Base-by-base conservation (phyloP, 805 yeast genomes). In the Schwanniomyces pseudopolymorphus region DNA sequence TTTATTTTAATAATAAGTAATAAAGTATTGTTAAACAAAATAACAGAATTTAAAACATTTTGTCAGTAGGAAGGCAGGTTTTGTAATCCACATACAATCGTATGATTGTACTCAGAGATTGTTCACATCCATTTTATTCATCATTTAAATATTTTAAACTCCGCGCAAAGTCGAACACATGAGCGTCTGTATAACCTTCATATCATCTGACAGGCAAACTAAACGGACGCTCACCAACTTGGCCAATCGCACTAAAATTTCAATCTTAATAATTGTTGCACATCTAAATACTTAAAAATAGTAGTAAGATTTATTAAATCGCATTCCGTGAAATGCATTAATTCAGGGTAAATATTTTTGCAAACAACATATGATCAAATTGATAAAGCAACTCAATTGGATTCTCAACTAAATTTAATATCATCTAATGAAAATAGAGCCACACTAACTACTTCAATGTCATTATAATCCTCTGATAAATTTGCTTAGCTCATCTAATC, bases 31-130 rank as follows among this genome's bases (percentile, higher is more conserved):
- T 17, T 10, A 25, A 31, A 38, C 19, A 37, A 48, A 38, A 40
- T 40, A 39, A 43, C 31, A 44, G 51, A 48, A 48, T 48, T 44
- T 38, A 44, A 47, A 57, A 57, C 58, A 53, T 54, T 55, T 55
- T 59, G 42, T 72, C 77, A 72, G 77, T 70, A 72, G 77, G 77
- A 72, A 72, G 77, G 77, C 77, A 70, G 75, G 75, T 59, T 64
- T 67, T 71, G 57, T 72, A 72, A 72, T 72, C 76, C 56, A 70
- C 55, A 73, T 56, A 53, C 39, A 49, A 58, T 58, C 75, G 74
- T 72, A 45, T 61, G 75, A 52, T 56, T 45, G 47, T 56, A 63
- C 74, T 72, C 75, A 72, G 76, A 70, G 77, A 72, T 72, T 72
- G 77, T 72, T 72, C 77, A 72, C 77, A 71, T 70, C 76, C 75